phyloP scores from a whole-genome alignment of 2,329 filamentous ascomycete species.

The Nakataea oryzae region DNA sequence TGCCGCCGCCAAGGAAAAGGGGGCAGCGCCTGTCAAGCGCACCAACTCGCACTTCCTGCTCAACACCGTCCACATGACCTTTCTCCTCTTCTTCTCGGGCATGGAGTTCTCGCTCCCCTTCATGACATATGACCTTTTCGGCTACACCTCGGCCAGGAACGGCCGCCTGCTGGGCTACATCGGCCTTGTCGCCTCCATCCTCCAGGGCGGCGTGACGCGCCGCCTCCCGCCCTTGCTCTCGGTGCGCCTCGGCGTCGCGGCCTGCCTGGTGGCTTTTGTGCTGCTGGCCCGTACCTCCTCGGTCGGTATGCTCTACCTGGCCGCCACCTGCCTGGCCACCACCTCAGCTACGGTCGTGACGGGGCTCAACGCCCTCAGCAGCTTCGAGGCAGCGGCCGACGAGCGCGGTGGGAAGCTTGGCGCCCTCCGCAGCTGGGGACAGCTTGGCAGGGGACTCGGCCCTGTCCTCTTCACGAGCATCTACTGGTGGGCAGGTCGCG shows the following conservation, averaged over 20 bases:
- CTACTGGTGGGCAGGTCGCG: constrained; percentile 96
- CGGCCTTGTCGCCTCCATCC: constrained; percentile 79
- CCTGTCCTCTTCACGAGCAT: constrained; percentile 86
- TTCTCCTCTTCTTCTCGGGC: constrained; percentile 93
- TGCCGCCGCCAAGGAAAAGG: neutral
- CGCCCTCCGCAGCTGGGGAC: constrained; percentile 69
- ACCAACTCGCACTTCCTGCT: constrained; percentile 79
- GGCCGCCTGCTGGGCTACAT: constrained; percentile 83
- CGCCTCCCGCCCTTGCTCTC: constrained; percentile 72
- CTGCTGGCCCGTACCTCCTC: constrained; percentile 62
- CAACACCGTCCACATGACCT: constrained; percentile 78
- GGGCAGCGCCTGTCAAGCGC: constrained; percentile 27
- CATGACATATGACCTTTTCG: constrained; percentile 92
- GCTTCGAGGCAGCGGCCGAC: constrained; percentile 70
- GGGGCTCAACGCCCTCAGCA: constrained; percentile 81
- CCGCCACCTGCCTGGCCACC: constrained; percentile 74
- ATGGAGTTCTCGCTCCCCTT: constrained; percentile 98
- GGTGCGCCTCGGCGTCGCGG: constrained; percentile 67
- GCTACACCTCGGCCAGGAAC: constrained; percentile 68
- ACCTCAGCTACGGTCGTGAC: constrained; percentile 95
- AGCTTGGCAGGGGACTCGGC: constrained; percentile 77
- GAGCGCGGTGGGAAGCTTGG: constrained; percentile 85
- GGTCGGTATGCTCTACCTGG: constrained; percentile 63
- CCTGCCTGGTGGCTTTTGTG: constrained; percentile 71
- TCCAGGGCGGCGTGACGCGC: constrained; percentile 86